phyloP scores from a whole-genome alignment of 495 filamentous ascomycete genomes.

The Sporormia fimetaria region DNA sequence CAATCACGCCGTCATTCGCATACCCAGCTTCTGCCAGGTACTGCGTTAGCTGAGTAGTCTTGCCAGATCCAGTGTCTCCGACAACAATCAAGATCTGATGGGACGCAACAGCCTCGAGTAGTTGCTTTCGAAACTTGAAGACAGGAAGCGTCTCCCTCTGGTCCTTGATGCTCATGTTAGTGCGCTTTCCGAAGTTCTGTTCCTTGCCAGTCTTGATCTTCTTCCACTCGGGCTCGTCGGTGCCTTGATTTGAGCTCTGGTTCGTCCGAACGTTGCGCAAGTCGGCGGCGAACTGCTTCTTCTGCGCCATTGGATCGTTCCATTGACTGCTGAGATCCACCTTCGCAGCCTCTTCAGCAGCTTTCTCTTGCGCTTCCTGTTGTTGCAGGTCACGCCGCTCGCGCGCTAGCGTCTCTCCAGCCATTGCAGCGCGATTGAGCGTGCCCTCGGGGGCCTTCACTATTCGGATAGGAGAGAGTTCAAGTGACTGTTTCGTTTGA shows the following conservation, averaged over 20 bases:
- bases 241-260: conserved; percentile 53
- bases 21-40: conserved; percentile 89
- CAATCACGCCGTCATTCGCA: conserved; percentile 79
- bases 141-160: conserved; percentile 87
- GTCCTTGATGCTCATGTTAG: conserved; percentile 86
- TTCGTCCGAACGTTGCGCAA: conserved; percentile 48
- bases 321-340: conserved; percentile 86
- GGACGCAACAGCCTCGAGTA: conserved; percentile 75
- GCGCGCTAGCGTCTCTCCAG: conserved; percentile 78
- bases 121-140: conserved; percentile 74
- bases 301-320: conserved; percentile 92
- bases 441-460: conserved; percentile 96
- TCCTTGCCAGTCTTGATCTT: conserved; percentile 71
- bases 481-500: conserved; percentile 90
- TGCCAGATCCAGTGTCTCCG: conserved; percentile 92
- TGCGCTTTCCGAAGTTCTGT: conserved; percentile 71
- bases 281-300: conserved; percentile 79
- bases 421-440: conserved; percentile 88
- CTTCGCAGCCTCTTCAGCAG: conserved; percentile 62
- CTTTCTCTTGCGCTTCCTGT: conserved; percentile 74
- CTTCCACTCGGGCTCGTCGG: conserved; percentile 97
- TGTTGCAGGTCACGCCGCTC: conserved; percentile 82
- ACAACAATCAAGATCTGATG: conserved; percentile 95
- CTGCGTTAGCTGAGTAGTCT: conserved; percentile 92
- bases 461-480: conserved; percentile 87